phyloP scores from a whole-genome alignment of 139 green algal species.

The Tetraselmis chui region DNA sequence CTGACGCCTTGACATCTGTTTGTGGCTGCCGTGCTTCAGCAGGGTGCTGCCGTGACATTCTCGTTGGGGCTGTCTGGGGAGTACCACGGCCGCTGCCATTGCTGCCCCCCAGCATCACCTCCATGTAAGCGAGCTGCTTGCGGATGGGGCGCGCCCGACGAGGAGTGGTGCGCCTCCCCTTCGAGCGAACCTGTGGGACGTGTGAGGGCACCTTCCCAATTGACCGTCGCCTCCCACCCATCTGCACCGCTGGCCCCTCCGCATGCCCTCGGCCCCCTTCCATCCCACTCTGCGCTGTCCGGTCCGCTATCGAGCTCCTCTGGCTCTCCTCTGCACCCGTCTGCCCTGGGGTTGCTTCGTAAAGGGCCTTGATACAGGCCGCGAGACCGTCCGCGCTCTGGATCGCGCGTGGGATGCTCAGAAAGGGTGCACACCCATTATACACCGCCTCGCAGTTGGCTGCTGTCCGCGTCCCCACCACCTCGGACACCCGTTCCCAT shows the following conservation, averaged over 20 bases:
- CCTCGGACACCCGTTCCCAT: not conserved
- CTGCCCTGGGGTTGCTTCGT: not conserved
- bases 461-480: not conserved
- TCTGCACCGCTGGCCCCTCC: not conserved
- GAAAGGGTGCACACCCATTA: not conserved
- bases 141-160: not conserved
- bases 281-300: no score
- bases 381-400: not conserved
- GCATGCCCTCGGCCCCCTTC: no score
- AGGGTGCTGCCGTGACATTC: no score
- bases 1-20: not conserved
- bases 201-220: not conserved
- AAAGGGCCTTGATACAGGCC: not conserved
- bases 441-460: not conserved
- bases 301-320: not conserved
- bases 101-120: not conserved
- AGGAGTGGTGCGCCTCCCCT: not conserved
- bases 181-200: not conserved
- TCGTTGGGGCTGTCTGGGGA: not conserved
- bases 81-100: not conserved
- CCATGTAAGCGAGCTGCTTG: not conserved
- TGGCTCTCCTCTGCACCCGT: not conserved
- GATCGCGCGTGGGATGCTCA: not conserved
- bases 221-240: not conserved
- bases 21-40: no score